Percentiles rank a stretch among this genome's conserved stretches.
Evolutionary conservation across 2,329 filamentous ascomycete species (phyloP).

Genomic region (Hysterium pulicare): DNA sequence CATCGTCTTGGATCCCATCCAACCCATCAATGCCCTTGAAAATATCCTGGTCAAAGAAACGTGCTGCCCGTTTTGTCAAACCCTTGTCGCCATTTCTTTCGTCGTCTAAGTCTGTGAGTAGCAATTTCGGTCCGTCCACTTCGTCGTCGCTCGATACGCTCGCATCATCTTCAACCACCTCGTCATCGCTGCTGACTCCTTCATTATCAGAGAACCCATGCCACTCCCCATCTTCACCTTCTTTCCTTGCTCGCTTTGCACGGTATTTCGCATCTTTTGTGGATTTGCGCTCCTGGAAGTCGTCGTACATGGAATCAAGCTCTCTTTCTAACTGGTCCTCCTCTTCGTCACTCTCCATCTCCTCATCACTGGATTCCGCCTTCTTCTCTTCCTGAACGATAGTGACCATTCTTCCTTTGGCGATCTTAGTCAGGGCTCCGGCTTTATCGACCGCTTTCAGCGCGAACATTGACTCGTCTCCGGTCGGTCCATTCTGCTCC

Average conservation of each 20-base stretch:
- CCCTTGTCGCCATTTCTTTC: slow-evolving; percentile 51
- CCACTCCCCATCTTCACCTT: slow-evolving; percentile 75
- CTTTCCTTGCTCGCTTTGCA: slow-evolving; percentile 81
- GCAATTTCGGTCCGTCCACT: slow-evolving; percentile 45
- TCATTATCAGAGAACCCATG: slow-evolving; percentile 74
- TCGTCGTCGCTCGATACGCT: slow-evolving; percentile 63
- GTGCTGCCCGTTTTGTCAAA: slow-evolving; percentile 78
- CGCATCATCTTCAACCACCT: slow-evolving; percentile 56
- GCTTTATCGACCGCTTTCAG: slow-evolving; percentile 78
- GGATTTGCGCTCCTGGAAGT: slow-evolving; percentile 76
- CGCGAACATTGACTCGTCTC: slow-evolving; percentile 80
- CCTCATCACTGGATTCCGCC: slow-evolving; percentile 45
- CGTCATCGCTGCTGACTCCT: slow-evolving; percentile 55
- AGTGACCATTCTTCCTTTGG: slow-evolving; percentile 74
- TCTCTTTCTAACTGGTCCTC: slow-evolving; percentile 79
- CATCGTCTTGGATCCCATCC: slow-evolving; percentile 53
- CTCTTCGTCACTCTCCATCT: slow-evolving; percentile 67
- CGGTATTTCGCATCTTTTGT: slow-evolving; percentile 81
- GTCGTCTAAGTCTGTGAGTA: slow-evolving; percentile 63
- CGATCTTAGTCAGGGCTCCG: slow-evolving; percentile 64
- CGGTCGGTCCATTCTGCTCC: slow-evolving; percentile 75
- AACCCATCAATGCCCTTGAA: slow-evolving; percentile 78
- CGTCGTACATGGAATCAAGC: slow-evolving; percentile 81
- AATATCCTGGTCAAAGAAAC: slow-evolving; percentile 93
- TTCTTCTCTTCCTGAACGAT: slow-evolving; percentile 52